Evolutionary conservation across 2,329 filamentous ascomycete genomes (phyloP).

Genomic region (Podosphaera aphanis): DNA sequence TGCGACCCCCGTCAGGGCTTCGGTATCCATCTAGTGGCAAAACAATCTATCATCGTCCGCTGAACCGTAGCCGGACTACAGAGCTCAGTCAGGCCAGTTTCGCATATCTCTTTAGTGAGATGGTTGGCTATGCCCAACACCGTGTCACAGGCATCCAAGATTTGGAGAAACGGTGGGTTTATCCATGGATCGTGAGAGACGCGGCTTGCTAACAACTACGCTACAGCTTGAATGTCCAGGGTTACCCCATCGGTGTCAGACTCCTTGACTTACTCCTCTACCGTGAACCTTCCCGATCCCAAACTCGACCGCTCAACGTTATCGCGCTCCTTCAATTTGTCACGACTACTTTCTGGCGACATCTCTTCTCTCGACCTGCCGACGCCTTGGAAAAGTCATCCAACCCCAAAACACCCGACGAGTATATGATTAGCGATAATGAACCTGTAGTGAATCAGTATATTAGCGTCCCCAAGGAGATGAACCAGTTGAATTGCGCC

Average conservation of each 20-base stretch:
- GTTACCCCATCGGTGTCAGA: conserved; percentile 80
- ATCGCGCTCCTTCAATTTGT: conserved; percentile 87
- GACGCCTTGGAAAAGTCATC: conserved; percentile 80
- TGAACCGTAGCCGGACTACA: conserved; percentile 70
- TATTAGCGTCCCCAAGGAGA: conserved; percentile 79
- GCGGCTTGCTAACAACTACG: background rate
- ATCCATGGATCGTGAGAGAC: background rate
- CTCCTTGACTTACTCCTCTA: conserved; percentile 87
- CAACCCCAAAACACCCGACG: conserved; percentile 60
- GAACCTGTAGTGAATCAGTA: conserved; percentile 90
- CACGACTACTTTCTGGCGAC: conserved; percentile 73
- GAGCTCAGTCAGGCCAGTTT: conserved; percentile 87
- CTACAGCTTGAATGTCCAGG: conserved; percentile 64
- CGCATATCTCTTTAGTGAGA: conserved; percentile 86
- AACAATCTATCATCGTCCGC: conserved; percentile 88
- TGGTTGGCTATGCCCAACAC: conserved; percentile 85
- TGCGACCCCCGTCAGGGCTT: conserved; percentile 30
- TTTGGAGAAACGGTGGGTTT: conserved; percentile 57
- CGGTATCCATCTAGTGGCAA: conserved; percentile 83
- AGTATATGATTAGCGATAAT: conserved; percentile 99
- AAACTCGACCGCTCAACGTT: conserved; percentile 64
- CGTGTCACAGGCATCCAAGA: conserved; percentile 83
- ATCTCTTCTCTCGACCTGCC: conserved; percentile 75
- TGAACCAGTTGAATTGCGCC: conserved; percentile 89
- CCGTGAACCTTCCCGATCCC: conserved; percentile 45